Base-by-base conservation (phyloP, 352 stramenopile species). In the Phytophthora quininea region DNA sequence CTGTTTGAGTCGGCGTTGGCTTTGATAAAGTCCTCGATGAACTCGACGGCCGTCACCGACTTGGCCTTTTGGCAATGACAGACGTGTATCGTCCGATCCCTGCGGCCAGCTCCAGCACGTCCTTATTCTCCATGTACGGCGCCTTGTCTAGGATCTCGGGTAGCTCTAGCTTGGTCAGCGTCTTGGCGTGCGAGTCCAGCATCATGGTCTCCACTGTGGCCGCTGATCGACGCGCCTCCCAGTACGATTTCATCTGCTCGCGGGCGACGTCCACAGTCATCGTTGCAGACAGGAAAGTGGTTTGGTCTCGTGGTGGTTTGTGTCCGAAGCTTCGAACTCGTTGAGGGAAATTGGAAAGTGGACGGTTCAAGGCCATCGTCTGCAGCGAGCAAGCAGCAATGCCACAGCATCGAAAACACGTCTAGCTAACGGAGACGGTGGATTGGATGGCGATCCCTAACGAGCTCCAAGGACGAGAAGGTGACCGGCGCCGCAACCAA, bases 151-250 rank as follows among this genome's bases (percentile, higher is more conserved):
- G 55, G 58, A 93, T 91, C 63, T 92, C 84, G 0, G 84, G 86
- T 14, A 85, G 79, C 64, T 92, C 86, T 30, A 93, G 67, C 55
- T 90, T 71, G 52, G 84, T 80, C 33, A 93, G 71, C 46, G 58
- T 72, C 67, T 85, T 80, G 57, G 85, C 85, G 57, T 92, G 87
- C 42, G 85, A 74, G 74, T 93, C 85, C 40, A 93, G 78, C 85
- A 93, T 93, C 85, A 93, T 93, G 54, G 83, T 90, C 62, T 93
- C 85, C 32, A 93, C 75, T 9, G 77, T 91, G 35, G 83, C 86
- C 31, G 78, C 63, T n/a, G 66, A 64, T 11, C 68, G 75, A 59
- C 92, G 86, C 56, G 88, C 80, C 6, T 79, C 72, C 86, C 86
- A 93, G 77, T 92, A 93, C 33, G 76, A 71, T 69, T 89, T 93